Base-by-base conservation (phyloP, 2,329 filamentous ascomycete species). In the Colletotrichum sp. region DNA sequence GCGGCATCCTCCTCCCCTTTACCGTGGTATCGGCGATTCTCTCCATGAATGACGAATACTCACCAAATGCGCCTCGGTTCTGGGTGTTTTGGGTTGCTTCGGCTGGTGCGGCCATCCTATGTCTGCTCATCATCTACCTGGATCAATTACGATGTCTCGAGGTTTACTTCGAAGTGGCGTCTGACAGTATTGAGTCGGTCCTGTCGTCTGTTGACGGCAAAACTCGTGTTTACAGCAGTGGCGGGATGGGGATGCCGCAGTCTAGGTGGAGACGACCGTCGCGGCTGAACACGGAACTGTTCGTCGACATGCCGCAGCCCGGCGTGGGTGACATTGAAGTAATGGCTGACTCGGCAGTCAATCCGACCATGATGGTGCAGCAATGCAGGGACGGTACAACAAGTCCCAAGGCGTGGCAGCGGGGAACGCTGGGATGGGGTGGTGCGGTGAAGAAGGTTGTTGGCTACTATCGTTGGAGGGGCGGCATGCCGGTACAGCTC, bases 41-140 rank as follows among this genome's bases (percentile, higher is more conserved):
- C 16, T 87, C 86, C 16, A 90, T 90, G 81, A 84, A 86, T 32
- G 86, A 86, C 9, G 80, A 84, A 1, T 90, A 86, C 77, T 85
- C 84, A 0, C 88, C 89, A 0, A 83, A 81, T n/a, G 83, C 83
- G 1, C 36, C 77, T 18, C 80, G 80, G 21, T 90, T 90, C 80
- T 90, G 84, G 84, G 84, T 90, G 0, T 90, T 89, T 75, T 90
- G 89, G 89, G 84, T 85, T 2, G 82, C 84, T 5, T 83, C 85
- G 4, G 79, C 86, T 0, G 83, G 88, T 5, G 82, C 87, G 2
- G 82, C 84, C 3, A 71, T 85, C 16, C 10, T 86, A 2, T 85
- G 85, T 0, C 69, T 90, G 3, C 76, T 86, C 5, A 78, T 89
- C 71, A 89, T 90, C 71, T 88, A 90, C 78, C 85, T 88, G 10